Evolutionary conservation across 2,329 filamentous ascomycete species (phyloP), one percentile per base, ranked within the genome.

Genomic region (Aspergillus tanneri): DNA sequence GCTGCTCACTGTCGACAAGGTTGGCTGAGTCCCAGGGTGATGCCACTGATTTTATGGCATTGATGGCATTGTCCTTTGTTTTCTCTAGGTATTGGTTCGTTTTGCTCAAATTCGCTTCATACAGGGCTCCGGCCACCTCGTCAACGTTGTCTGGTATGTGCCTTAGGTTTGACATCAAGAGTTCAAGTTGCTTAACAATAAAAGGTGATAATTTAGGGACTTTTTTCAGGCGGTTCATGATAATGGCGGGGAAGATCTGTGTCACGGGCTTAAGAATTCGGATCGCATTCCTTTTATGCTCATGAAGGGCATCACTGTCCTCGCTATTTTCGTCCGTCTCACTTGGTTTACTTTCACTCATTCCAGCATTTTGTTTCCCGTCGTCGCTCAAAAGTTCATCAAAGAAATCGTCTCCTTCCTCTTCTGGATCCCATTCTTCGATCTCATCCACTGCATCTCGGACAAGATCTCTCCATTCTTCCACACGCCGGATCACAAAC

Each of bases 371-470:
- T 3, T 47, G 50, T 14, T 59, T 54, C 5, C 56, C 60, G 14
- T 68, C 62, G 25, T 66, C 65, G 16, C 58, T 64, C 27, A 69
- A 51, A 30, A 67, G 44, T n/a, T 70, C 65, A 43, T 71, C 68
- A 39, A 72, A 70, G 47, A 72, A 70, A 1, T 83, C 83, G 0
- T 83, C 83, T 3, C 82, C 80, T 0, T 80, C 78, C 8, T 82
- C 79, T 59, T 90, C 86, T 1, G 90, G 87, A 16, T 85, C 83
- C 90, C 91, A 96, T 59, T 92, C 89, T 65, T 90, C 88, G 55
- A 96, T 69, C 71, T 96, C 92, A 53, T 88, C 82, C 57, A 95
- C 81, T 0, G 90, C 87, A 72, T 96, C 92, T 58, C 88, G 82
- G 19, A 96, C 73, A 2, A 87, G 81, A 47, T 88, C 88, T 32